Percentiles rank a stretch among this genome's conserved stretches.
Conservation (phyloP, 2,329 filamentous ascomycete species). For the Venturia effusa region DNA sequence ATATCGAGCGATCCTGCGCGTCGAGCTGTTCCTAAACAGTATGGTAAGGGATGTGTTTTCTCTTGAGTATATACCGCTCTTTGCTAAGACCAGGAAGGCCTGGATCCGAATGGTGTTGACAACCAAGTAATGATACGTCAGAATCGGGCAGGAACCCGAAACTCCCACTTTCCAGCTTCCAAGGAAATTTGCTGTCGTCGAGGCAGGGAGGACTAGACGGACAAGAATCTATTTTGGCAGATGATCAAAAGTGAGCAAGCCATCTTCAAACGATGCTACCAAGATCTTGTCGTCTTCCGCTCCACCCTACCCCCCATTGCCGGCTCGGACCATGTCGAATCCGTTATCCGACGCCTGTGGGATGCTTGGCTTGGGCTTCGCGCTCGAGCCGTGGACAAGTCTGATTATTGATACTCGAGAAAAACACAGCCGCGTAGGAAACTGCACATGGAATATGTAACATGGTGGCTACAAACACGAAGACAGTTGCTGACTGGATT, state of each 20-base stretch:
- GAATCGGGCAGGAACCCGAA: not conserved
- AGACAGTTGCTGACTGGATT: not conserved
- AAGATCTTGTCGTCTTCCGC: too few species aligned
- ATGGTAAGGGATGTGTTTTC: not conserved
- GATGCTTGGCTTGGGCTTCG: not conserved
- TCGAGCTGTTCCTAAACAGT: not conserved
- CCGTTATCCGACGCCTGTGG: not conserved
- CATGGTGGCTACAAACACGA: not conserved
- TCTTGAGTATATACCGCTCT: not conserved
- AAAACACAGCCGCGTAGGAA: not conserved
- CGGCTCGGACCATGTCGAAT: not conserved
- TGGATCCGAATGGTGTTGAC: not conserved
- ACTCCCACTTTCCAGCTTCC: not conserved
- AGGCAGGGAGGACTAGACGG: not conserved
- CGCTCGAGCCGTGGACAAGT: not conserved
- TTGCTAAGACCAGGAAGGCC: not conserved
- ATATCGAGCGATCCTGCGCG: too few species aligned
- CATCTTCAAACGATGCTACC: too few species aligned
- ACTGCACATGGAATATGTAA: not conserved
- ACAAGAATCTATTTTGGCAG: not conserved
- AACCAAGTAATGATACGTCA: not conserved
- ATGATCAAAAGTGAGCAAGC: not conserved
- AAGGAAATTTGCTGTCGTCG: too few species aligned
- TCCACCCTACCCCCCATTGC: not conserved
- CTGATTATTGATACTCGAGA: not conserved